Conservation (phyloP, 208 protist genomes). For the Wallacemonas rigidus region DNA sequence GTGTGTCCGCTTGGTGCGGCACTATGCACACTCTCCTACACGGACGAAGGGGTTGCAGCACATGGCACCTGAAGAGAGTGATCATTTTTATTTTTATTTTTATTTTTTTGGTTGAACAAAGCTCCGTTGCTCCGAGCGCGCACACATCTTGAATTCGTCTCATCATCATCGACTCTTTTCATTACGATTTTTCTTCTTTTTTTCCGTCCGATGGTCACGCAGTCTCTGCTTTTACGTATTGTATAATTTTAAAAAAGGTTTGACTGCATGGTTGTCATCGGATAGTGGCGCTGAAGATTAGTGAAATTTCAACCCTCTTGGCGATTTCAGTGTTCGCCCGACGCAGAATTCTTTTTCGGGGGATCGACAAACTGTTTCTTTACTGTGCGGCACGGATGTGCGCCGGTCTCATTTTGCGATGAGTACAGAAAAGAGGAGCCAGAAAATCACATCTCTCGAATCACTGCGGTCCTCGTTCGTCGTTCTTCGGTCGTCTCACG, state of each 20-base stretch:
- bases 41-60: too few species aligned
- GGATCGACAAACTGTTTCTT: not conserved
- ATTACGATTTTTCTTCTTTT: too few species aligned
- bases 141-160: constrained; percentile 15
- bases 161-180: constrained; percentile 15
- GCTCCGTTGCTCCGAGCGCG: not conserved
- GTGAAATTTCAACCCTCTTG: constrained; percentile 3
- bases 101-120: constrained; percentile 15
- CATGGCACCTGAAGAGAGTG: too few species aligned
- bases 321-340: not conserved
- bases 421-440: not conserved
- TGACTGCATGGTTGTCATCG: too few species aligned
- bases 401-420: not conserved
- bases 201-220: not conserved
- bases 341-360: not conserved
- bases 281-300: constrained; percentile 10
- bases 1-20: too few species aligned
- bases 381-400: too few species aligned
- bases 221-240: constrained; percentile 11
- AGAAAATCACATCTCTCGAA: not conserved
- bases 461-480: constrained; percentile 5
- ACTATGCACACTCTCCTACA: too few species aligned
- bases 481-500: constrained; percentile 8
- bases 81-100: constrained; percentile 21
- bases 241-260: too few species aligned